These are phyloP conservation scores for Colletotrichum australisinense DNA, from an alignment of 2,329 filamentous ascomycete species.

Conservation along the genomic window DNA sequence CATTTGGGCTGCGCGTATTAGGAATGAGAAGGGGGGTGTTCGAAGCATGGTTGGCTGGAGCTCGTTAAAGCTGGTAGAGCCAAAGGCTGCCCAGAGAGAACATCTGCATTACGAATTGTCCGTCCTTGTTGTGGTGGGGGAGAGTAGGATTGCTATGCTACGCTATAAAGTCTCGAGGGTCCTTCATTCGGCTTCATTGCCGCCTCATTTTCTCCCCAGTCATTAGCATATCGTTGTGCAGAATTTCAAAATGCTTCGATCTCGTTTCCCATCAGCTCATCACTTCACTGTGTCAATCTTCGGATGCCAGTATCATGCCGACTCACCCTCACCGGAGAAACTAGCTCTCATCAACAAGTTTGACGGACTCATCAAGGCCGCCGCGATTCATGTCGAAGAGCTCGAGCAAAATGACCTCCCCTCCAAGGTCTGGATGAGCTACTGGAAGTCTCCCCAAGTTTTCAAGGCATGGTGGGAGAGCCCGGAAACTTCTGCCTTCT, in stretches of 20 bases:
- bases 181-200: neutral
- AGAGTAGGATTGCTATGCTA: neutral
- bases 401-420: constrained; percentile 33
- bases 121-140: neutral
- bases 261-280: constrained; percentile 28
- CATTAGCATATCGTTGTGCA: neutral
- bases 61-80: neutral
- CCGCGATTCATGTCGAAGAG: constrained; percentile 31
- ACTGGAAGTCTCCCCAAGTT: constrained; percentile 24
- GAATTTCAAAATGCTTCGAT: constrained; percentile 25
- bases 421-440: constrained; percentile 34
- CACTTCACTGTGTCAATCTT: constrained; percentile 33
- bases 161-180: neutral
- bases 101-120: neutral
- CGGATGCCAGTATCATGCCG: constrained; percentile 30
- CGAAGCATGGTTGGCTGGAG: neutral
- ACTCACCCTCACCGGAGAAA: constrained; percentile 21
- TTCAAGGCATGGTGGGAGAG: constrained; percentile 33
- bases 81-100: neutral
- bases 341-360: constrained; percentile 26
- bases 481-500: constrained; percentile 19
- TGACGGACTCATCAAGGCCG: constrained; percentile 23
- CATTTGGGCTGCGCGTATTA: neutral
- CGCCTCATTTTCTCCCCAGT: neutral
- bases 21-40: neutral